Conservation (phyloP, 441 rosid species). For the Erodium moschatum region DNA sequence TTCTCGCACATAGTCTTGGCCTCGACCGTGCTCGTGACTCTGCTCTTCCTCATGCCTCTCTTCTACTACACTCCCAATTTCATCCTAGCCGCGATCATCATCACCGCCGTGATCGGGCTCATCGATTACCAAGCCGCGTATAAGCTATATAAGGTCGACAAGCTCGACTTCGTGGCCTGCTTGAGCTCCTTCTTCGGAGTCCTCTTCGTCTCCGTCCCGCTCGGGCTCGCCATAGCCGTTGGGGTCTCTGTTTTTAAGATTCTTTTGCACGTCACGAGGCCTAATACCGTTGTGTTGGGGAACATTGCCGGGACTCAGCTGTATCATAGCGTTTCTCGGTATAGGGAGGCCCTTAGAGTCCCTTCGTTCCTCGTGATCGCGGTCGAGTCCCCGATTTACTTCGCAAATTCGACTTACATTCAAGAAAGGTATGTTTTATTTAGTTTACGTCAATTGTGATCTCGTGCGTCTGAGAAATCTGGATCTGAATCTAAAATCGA, state of each 20-base stretch:
- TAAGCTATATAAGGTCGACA: slow-evolving; percentile 78
- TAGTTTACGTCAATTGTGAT: neutral
- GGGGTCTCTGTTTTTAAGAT: slow-evolving; percentile 83
- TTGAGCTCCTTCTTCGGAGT: slow-evolving; percentile 84
- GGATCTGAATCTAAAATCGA: too few relatives aligned
- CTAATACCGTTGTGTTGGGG: slow-evolving; percentile 65
- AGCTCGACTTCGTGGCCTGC: slow-evolving; percentile 82
- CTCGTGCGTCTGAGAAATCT: too few relatives aligned
- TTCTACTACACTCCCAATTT: slow-evolving; percentile 84
- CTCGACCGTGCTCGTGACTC: slow-evolving; percentile 67
- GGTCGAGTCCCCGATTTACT: slow-evolving; percentile 75
- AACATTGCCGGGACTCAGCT: slow-evolving; percentile 69
- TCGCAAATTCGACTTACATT: slow-evolving; percentile 77
- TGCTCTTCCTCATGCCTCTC: slow-evolving; percentile 87
- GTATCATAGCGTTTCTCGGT: slow-evolving; percentile 60
- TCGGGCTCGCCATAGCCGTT: slow-evolving; percentile 80
- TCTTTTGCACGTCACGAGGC: slow-evolving; percentile 73
- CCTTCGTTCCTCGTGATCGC: slow-evolving; percentile 72
- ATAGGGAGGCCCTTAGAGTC: slow-evolving; percentile 56
- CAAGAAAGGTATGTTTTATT: slow-evolving; percentile 55
- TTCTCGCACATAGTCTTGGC: slow-evolving; percentile 82
- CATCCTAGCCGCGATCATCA: slow-evolving; percentile 74
- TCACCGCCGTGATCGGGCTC: slow-evolving; percentile 89
- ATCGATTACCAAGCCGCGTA: slow-evolving; percentile 64
- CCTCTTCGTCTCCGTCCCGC: slow-evolving; percentile 81